Base-by-base conservation (phyloP, 148 eudicot species). In the Talinum fruticosum region DNA sequence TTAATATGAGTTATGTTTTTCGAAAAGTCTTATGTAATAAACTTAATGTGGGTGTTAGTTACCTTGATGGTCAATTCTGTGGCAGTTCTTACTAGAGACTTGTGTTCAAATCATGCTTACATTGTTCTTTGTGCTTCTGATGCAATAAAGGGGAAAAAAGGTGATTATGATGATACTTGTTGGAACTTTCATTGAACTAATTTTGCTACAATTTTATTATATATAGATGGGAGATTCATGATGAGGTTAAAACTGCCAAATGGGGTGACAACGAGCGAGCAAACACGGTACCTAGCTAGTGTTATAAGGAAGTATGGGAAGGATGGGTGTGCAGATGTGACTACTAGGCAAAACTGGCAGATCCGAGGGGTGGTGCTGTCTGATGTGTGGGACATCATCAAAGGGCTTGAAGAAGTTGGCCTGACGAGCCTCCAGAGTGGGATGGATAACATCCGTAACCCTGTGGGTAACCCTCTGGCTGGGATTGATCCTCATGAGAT, bases 311-410 rank as follows among this genome's bases (percentile, higher is more conserved):
- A 93, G 49, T 95, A 95, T 19, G 97, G 99, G 0, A 79, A 87
- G 24, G 96, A 95, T 29, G 99, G 99, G 0, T 95, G 99, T 47
- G 97, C 99, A 0, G 99, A 95, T 74, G 94, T 95, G 37, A 95
- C 99, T 0, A 95, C 99, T 0, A 82, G 99, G 86, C 99, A 95
- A 76, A 95, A 92, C 81, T 95, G 99, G 99, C 99, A 95, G 76
- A 95, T 95, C 29, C 85, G 97, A 5, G 99, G 99, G 10, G 99
- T 95, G 15, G 94, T 90, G 26, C 67, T 95, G 37, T 86, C 91
- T 5, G 99, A 95, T 76, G 99, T 95, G 61, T 97, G 96, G 0
- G 92, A 91, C 29, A 95, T 95, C 44, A 28, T 95, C 8, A 86
- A 91, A 77, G 99, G 99, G 10, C 88, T 95, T 2, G 87, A 81